Evolutionary conservation across 108 stramenopile genomes (phyloP).

Genomic region (Craspedostauros australis): DNA sequence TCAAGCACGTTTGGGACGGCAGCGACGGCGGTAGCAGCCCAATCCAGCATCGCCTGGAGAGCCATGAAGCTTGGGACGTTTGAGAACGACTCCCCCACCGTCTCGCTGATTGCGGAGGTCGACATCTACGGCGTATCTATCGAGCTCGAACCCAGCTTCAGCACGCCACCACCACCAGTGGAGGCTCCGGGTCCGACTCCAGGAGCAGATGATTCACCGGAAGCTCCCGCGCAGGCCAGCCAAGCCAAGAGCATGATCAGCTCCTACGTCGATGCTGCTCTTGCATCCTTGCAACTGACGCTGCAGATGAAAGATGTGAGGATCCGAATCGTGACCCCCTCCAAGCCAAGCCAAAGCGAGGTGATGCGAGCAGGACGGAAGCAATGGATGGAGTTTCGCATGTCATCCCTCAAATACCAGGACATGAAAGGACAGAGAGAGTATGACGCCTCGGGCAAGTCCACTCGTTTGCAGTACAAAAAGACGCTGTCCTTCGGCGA

Average conservation of each 20-base stretch:
- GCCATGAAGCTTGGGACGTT: slow-evolving; percentile 32
- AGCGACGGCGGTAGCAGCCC: too few relatives aligned
- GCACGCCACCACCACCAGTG: too few relatives aligned
- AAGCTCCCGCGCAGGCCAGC: too few relatives aligned
- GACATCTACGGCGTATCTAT: slow-evolving; percentile 36
- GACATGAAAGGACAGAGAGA: too few relatives aligned
- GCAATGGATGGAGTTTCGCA: slow-evolving; percentile 28
- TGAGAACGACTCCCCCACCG: slow-evolving; percentile 11
- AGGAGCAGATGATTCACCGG: not conserved
- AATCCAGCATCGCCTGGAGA: slow-evolving; percentile 37
- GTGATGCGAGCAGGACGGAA: too few relatives aligned
- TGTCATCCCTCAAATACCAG: slow-evolving; percentile 46
- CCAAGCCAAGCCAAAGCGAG: not conserved
- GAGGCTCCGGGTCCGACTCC: not conserved
- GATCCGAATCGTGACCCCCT: slow-evolving; percentile 13
- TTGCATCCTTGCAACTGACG: slow-evolving; percentile 38
- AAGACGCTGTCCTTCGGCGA: too few relatives aligned
- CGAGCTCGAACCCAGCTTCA: slow-evolving; percentile 37
- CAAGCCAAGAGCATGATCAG: slow-evolving; percentile 28
- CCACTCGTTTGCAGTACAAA: too few relatives aligned
- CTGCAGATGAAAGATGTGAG: slow-evolving; percentile 28
- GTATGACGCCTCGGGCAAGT: too few relatives aligned
- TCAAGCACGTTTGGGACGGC: too few relatives aligned
- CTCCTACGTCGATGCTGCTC: slow-evolving; percentile 48
- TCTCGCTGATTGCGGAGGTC: slow-evolving; percentile 35